Percentiles rank a stretch among this genome's conserved stretches.
These are phyloP conservation scores for Fusarium concolor DNA, from an alignment of 2,329 filamentous ascomycete genomes.

Conservation along the genomic window DNA sequence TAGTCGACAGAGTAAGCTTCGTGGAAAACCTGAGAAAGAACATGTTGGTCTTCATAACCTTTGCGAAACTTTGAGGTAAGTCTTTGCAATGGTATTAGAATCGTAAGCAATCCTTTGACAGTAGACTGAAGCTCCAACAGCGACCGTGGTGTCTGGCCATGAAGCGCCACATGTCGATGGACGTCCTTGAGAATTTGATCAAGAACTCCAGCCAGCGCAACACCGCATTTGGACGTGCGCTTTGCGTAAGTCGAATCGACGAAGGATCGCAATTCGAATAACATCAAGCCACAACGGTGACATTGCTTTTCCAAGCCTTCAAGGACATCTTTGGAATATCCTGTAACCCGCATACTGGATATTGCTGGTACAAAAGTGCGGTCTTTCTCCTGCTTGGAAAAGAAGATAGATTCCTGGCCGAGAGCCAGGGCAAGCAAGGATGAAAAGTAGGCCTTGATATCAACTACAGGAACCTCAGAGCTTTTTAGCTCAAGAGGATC, in stretches of 20 bases:
- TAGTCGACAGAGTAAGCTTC: conserved; percentile 74
- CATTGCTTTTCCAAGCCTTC: conserved; percentile 60
- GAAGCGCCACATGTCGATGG: conserved; percentile 61
- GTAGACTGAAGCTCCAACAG: conserved; percentile 65
- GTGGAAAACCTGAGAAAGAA: conserved; percentile 71
- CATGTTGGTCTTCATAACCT: conserved; percentile 66
- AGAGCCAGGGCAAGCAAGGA: conserved; percentile 75
- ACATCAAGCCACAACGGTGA: conserved; percentile 60
- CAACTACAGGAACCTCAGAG: conserved; percentile 56
- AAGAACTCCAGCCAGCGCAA: conserved; percentile 65
- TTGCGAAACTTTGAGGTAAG: conserved; percentile 62
- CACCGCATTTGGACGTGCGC: conserved; percentile 58
- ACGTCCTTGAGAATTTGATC: conserved; percentile 62
- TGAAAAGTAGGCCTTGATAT: conserved; percentile 61
- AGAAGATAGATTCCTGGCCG: conserved; percentile 79
- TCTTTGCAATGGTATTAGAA: conserved; percentile 64
- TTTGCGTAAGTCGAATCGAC: conserved; percentile 59
- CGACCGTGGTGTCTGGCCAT: conserved; percentile 57
- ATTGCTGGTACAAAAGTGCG: conserved; percentile 64
- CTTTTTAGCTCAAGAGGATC: conserved; percentile 57
- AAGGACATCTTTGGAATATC: conserved; percentile 65
- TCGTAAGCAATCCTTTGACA: conserved; percentile 58
- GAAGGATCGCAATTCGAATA: conserved; percentile 60
- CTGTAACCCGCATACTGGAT: conserved; percentile 63
- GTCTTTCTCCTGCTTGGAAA: conserved; percentile 67